Evolutionary conservation across 2,329 filamentous ascomycete species (phyloP).

Genomic region (Ramichloridium luteum): DNA sequence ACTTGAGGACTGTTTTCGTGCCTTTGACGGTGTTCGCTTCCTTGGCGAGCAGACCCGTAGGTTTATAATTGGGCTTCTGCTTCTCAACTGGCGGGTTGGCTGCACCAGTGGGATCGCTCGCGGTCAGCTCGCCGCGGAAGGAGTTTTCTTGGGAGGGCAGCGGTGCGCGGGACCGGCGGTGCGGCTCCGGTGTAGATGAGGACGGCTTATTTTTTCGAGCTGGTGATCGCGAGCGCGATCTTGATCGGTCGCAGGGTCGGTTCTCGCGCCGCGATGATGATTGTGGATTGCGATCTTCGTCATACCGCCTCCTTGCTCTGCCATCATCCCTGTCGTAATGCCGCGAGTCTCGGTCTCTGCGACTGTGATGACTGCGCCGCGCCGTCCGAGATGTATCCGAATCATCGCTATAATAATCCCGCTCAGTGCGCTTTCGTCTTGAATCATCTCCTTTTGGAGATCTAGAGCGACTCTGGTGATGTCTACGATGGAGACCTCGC

Average conservation of each 20-base stretch:
- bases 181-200: slow-evolving; percentile 32
- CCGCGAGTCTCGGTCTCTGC: no score
- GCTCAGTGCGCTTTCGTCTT: no score
- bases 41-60: slow-evolving; percentile 71
- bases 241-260: slow-evolving; percentile 13
- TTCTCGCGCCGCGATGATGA: background rate
- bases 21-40: slow-evolving; percentile 76
- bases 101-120: slow-evolving; percentile 18
- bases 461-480: no score
- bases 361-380: no score
- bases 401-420: no score
- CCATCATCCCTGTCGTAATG: no score
- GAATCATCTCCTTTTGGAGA: no score
- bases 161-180: slow-evolving; percentile 30
- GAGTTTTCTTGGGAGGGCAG: slow-evolving; percentile 36
- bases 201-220: slow-evolving; percentile 17
- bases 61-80: slow-evolving; percentile 77
- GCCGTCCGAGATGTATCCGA: no score
- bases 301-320: no score
- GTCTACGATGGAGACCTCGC: no score
- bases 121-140: slow-evolving; percentile 25
- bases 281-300: slow-evolving; percentile 11
- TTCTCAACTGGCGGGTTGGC: slow-evolving; percentile 40
- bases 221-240: slow-evolving; percentile 20
- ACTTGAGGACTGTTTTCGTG: slow-evolving; percentile 73